Evolutionary conservation across 768 basidiomycete species (phyloP).

Genomic region (Ephemerocybe angulata): DNA sequence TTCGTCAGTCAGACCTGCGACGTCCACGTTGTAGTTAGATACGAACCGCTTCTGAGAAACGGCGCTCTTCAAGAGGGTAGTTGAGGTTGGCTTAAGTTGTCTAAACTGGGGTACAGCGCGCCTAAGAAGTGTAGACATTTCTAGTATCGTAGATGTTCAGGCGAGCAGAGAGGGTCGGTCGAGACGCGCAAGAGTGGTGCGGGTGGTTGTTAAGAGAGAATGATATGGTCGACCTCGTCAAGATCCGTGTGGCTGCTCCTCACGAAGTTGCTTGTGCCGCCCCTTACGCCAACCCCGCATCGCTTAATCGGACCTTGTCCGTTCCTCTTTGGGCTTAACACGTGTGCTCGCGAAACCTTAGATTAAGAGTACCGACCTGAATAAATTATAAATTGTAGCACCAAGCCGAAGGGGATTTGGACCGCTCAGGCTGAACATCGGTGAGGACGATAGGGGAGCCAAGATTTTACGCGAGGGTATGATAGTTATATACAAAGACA

Average conservation of each 20-base stretch:
- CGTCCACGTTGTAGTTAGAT: conserved; percentile 66
- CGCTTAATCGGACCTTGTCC: conserved; percentile 2
- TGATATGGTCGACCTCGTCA: background rate
- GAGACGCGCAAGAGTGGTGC: background rate
- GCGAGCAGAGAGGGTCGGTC: background rate
- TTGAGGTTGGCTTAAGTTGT: background rate
- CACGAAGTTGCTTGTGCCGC: background rate
- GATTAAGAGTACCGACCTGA: background rate
- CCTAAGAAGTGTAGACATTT: conserved; percentile 5
- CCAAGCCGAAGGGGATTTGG: too few species aligned
- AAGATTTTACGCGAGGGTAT: too few species aligned
- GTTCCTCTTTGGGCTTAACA: background rate
- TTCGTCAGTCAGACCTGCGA: conserved; percentile 76
- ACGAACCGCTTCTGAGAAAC: conserved; percentile 29
- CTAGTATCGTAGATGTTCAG: background rate
- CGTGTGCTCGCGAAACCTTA: background rate
- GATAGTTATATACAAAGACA: too few species aligned
- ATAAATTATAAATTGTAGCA: background rate
- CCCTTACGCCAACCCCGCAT: conserved; percentile 8
- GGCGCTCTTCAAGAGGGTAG: background rate
- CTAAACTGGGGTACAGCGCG: conserved; percentile 5
- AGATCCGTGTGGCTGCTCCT: background rate
- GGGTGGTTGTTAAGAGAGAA: background rate
- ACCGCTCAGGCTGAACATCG: too few species aligned
- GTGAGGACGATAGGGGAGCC: too few species aligned